A percentile compares a stretch with the other conserved stretches of the same genome.
phyloP scores from a whole-genome alignment of 2,329 filamentous ascomycete species.

The Ramularia collo-cygni region DNA sequence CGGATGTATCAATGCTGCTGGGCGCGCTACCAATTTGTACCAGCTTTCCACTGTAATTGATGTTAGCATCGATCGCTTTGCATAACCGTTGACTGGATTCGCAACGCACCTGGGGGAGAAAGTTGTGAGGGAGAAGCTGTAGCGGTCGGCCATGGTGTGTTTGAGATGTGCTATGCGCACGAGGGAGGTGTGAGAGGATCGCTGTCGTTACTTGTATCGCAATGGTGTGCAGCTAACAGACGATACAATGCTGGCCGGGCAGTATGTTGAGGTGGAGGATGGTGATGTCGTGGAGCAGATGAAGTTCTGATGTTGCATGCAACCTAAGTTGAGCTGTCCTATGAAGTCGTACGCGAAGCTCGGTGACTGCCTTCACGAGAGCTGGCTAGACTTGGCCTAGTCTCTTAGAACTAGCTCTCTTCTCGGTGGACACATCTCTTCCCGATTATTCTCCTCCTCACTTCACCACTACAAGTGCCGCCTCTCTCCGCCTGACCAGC shows the following conservation, averaged over 20 bases:
- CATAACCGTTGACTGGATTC: neutral
- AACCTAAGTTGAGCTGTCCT: too few relatives aligned
- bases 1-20: neutral
- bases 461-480: neutral
- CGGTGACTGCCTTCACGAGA: too few relatives aligned
- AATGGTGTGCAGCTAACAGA: neutral
- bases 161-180: neutral
- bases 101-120: slow-evolving; percentile 90
- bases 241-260: slow-evolving; percentile 1
- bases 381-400: too few relatives aligned
- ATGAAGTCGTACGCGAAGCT: too few relatives aligned
- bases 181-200: neutral
- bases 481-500: neutral
- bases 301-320: too few relatives aligned
- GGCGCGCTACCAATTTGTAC: slow-evolving; percentile 77
- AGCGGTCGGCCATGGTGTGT: slow-evolving; percentile 83
- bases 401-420: too few relatives aligned
- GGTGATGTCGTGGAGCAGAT: neutral
- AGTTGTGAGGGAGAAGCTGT: slow-evolving; percentile 98
- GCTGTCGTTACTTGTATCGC: neutral
- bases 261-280: slow-evolving; percentile 2
- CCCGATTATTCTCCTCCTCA: too few relatives aligned
- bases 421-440: too few relatives aligned
- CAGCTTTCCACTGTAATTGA: slow-evolving; percentile 79
- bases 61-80: slow-evolving; percentile 36